These are phyloP conservation scores for Lonicera japonica DNA, from an alignment of 129 eudicot genomes.

Conservation along the genomic window DNA sequence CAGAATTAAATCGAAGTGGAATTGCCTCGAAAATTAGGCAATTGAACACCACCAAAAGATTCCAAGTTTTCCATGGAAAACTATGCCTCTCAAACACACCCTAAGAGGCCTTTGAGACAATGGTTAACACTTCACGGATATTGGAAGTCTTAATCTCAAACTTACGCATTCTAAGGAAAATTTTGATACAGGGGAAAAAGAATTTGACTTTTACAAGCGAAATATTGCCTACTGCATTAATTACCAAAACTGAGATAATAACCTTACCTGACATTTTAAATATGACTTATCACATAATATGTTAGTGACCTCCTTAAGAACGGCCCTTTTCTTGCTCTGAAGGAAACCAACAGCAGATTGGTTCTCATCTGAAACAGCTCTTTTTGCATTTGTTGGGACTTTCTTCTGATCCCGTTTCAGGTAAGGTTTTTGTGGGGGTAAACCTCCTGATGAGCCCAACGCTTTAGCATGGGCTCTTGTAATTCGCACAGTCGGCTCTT, in stretches of 20 bases:
- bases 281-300: slow-evolving; percentile 29
- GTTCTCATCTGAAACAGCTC: slow-evolving; percentile 51
- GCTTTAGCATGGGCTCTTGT: slow-evolving; percentile 85
- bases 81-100: too few species aligned
- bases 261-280: slow-evolving; percentile 40
- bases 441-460: slow-evolving; percentile 40
- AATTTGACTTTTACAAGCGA: neutral
- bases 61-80: too few species aligned
- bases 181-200: neutral
- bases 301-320: slow-evolving; percentile 76
- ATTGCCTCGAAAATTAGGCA: too few species aligned
- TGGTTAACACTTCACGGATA: slow-evolving; percentile 1
- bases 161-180: neutral
- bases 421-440: slow-evolving; percentile 48
- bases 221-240: neutral
- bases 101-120: too few species aligned
- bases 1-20: too few species aligned
- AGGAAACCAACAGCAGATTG: slow-evolving; percentile 21
- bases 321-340: slow-evolving; percentile 72
- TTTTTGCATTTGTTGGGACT: slow-evolving; percentile 43
- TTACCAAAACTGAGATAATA: neutral
- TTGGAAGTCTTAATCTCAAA: neutral
- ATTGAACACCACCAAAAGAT: too few species aligned
- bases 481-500: slow-evolving; percentile 46
- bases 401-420: slow-evolving; percentile 25